Conservation (phyloP, 352 stramenopile species). For the Phytophthora crassamura region DNA sequence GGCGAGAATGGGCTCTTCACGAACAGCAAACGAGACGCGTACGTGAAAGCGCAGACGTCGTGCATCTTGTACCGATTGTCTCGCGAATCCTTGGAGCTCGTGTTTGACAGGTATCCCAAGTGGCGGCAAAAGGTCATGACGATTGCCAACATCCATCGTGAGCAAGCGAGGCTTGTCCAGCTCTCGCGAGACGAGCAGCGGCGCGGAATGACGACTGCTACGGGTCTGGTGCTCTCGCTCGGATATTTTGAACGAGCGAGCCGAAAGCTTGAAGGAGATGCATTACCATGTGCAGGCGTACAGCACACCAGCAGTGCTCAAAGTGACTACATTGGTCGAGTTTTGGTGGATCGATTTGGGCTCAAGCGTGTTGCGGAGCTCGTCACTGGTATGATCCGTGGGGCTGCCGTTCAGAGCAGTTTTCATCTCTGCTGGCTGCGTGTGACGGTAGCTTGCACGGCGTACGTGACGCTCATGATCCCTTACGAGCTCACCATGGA, state of each 20-base stretch:
- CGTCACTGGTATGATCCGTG: slow-evolving; percentile 16
- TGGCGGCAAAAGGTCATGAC: slow-evolving; percentile 61
- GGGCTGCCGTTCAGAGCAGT: slow-evolving; percentile 45
- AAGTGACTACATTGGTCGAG: background rate
- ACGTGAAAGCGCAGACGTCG: slow-evolving; percentile 50
- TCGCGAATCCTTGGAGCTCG: slow-evolving; percentile 49
- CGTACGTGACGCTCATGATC: slow-evolving; percentile 48
- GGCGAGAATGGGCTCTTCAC: slow-evolving; percentile 55
- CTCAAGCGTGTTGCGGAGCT: background rate
- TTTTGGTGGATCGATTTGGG: background rate
- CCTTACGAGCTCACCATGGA: slow-evolving; percentile 55
- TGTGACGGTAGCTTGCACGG: slow-evolving; percentile 29
- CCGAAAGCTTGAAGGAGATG: slow-evolving; percentile 18
- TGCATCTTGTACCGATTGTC: slow-evolving; percentile 60
- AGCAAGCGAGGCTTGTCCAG: background rate
- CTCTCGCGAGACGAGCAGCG: slow-evolving; percentile 3
- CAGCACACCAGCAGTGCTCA: background rate
- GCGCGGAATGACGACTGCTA: slow-evolving; percentile 8
- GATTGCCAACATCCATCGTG: slow-evolving; percentile 51
- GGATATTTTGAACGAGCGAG: slow-evolving; percentile 27
- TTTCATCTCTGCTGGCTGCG: slow-evolving; percentile 58
- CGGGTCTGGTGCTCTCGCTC: slow-evolving; percentile 15
- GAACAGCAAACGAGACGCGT: slow-evolving; percentile 48
- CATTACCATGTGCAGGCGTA: background rate
- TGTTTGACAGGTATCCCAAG: slow-evolving; percentile 55